These are phyloP conservation scores for Blastobotrys capitulatus DNA, from an alignment of 1,139 yeast genomes.

Conservation along the genomic window DNA sequence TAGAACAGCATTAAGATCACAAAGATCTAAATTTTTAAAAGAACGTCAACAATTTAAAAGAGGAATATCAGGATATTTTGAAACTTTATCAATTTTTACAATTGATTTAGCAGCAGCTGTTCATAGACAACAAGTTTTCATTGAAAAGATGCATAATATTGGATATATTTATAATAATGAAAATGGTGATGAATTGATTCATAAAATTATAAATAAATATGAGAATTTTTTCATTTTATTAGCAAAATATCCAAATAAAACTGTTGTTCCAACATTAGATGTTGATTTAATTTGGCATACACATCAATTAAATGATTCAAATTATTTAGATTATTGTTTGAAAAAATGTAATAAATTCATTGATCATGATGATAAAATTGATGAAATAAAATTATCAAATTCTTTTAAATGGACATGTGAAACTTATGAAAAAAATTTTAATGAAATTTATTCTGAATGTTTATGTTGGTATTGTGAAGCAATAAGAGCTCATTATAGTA, in stretches of 20 bases:
- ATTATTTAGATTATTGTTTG: constrained; percentile 29
- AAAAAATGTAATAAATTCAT: constrained; percentile 20
- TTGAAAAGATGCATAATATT: too few species aligned
- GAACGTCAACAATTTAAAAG: too few species aligned
- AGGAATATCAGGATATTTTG: too few species aligned
- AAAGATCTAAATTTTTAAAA: too few species aligned
- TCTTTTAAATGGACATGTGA: constrained; percentile 28
- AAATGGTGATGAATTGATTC: too few species aligned
- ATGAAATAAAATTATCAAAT: constrained; percentile 24
- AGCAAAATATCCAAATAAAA: constrained; percentile 6
- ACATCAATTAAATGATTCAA: constrained; percentile 33
- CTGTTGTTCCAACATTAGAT: constrained; percentile 38
- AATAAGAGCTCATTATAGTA: constrained; percentile 11
- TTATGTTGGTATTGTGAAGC: constrained; percentile 32
- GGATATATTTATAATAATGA: too few species aligned
- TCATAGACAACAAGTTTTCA: too few species aligned
- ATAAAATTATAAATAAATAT: constrained; percentile 22
- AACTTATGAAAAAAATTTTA: constrained; percentile 24
- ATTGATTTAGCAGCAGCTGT: too few species aligned
- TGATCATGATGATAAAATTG: constrained; percentile 35
- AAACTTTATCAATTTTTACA: too few species aligned
- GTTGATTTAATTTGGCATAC: constrained; percentile 42
- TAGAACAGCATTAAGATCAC: too few species aligned
- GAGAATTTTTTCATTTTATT: constrained; percentile 30
- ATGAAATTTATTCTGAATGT: constrained; percentile 31